Evolutionary conservation across 2,329 filamentous ascomycete genomes (phyloP), one percentile per base, ranked within the genome.

Genomic region (Orbilia quercus): DNA sequence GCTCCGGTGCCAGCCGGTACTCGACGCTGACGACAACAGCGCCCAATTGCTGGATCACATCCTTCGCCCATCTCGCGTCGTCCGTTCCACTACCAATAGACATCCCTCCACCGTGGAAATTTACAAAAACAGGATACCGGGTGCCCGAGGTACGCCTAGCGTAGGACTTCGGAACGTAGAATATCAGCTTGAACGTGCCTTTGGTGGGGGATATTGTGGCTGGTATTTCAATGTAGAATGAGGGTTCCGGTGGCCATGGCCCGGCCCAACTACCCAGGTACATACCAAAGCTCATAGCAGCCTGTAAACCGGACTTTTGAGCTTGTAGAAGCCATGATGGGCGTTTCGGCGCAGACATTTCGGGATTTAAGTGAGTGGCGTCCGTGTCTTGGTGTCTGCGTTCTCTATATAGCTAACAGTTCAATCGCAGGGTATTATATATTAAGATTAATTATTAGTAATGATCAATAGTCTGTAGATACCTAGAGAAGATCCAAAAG

Each of bases 21-120:
- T 89, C 87, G 75, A 89, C 86, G 1, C 85, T 86, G 71, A 90
- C 84, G 59, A 89, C 84, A 20, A 90, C 81, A 23, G 81, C 86
- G 54, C 85, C 83, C 82, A 20, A 85, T 81, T 9, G 83, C 80
- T 28, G 84, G 40, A 85, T 80, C 2, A 88, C 84, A 42, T 83
- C 81, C 1, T 84, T 82, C 4, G 85, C 86, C 82, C 87, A 89
- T 42, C 87, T 83, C 9, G 86, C 84, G 77, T 90, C 88, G 77
- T 90, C 86, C 2, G 85, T 88, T 3, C 84, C 86, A 51, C 83
- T 83, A 7, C 88, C 88, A 34, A 89, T 80, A 4, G 87, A 86
- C 80, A 89, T 90, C 5, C 88, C 88, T 18, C 88, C 88, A 22
- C 88, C 88, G 77, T 90, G 88, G 77, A 88, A 88, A 78, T 89